Conservation (phyloP, 2,329 filamentous ascomycete species). For the Hypoxylon sp. region DNA sequence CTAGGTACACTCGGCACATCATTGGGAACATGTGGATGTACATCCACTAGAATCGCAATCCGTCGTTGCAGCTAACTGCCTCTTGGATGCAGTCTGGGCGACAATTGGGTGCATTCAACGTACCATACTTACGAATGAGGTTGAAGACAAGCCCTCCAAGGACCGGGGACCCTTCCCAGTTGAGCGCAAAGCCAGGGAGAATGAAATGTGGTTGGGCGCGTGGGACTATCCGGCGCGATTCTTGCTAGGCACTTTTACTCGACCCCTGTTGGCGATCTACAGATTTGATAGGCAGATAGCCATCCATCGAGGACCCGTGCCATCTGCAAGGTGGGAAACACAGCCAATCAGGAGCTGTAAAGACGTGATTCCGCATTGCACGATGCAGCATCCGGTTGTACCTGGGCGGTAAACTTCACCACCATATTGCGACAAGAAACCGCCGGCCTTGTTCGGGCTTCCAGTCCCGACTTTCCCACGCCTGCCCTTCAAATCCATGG, state of each 20-base stretch:
- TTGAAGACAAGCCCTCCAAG: slow-evolving; percentile 43
- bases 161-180: slow-evolving; percentile 45
- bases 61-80: slow-evolving; percentile 48
- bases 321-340: slow-evolving; percentile 46
- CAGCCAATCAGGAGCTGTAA: slow-evolving; percentile 57
- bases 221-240: slow-evolving; percentile 51
- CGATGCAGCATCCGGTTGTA: slow-evolving; percentile 56
- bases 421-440: slow-evolving; percentile 32
- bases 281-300: slow-evolving; percentile 55
- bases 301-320: slow-evolving; percentile 43
- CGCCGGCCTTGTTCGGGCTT: slow-evolving; percentile 37
- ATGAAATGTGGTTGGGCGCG: slow-evolving; percentile 50
- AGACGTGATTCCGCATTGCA: slow-evolving; percentile 59
- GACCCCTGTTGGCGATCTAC: slow-evolving; percentile 52
- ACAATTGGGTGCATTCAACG: slow-evolving; percentile 44
- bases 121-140: slow-evolving; percentile 48
- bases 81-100: slow-evolving; percentile 42
- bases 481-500: slow-evolving; percentile 2
- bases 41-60: slow-evolving; percentile 47
- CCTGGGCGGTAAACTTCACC: slow-evolving; percentile 61
- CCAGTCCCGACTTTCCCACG: slow-evolving; percentile 29
- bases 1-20: slow-evolving; percentile 36
- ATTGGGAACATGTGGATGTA: slow-evolving; percentile 30
- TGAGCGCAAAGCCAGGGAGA: slow-evolving; percentile 49
- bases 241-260: slow-evolving; percentile 46